Evolutionary conservation across 2,329 filamentous ascomycete species (phyloP).

Genomic region (Biscogniauxia marginata): DNA sequence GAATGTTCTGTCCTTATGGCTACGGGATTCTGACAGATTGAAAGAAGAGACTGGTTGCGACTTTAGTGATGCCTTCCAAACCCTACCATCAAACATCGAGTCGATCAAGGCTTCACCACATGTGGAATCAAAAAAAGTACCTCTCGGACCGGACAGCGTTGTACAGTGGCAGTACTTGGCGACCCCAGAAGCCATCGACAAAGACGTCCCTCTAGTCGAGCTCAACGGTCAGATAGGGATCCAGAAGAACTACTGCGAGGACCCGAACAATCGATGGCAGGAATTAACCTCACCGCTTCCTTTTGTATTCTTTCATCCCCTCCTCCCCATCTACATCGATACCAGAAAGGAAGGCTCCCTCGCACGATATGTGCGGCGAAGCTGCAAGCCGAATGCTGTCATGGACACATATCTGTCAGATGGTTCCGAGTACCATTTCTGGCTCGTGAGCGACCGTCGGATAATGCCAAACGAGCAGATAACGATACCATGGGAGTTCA

Average conservation of each 20-base stretch:
- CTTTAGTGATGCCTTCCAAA: conserved; percentile 66
- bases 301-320: conserved; percentile 84
- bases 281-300: conserved; percentile 65
- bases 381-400: conserved; percentile 85
- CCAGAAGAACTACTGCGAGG: conserved; percentile 68
- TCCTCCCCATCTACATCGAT: conserved; percentile 84
- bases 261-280: conserved; percentile 65
- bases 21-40: conserved; percentile 70
- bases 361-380: conserved; percentile 86
- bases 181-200: conserved; percentile 50
- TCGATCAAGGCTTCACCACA: conserved; percentile 43
- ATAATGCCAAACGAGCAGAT: conserved; percentile 66
- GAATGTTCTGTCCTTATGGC: conserved; percentile 74
- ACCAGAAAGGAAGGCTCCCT: conserved; percentile 82
- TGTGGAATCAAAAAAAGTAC: conserved; percentile 52
- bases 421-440: conserved; percentile 82
- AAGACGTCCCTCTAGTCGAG: conserved; percentile 61
- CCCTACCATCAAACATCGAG: conserved; percentile 44
- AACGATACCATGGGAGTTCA: conserved; percentile 68
- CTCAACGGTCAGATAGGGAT: conserved; percentile 76
- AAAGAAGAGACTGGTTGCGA: conserved; percentile 65
- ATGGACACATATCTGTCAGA: conserved; percentile 83
- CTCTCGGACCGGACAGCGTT: conserved; percentile 47
- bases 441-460: conserved; percentile 79
- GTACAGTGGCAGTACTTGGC: conserved; percentile 70